phyloP scores from a whole-genome alignment of 768 basidiomycete genomes.

The Boletus vermiculosoides region DNA sequence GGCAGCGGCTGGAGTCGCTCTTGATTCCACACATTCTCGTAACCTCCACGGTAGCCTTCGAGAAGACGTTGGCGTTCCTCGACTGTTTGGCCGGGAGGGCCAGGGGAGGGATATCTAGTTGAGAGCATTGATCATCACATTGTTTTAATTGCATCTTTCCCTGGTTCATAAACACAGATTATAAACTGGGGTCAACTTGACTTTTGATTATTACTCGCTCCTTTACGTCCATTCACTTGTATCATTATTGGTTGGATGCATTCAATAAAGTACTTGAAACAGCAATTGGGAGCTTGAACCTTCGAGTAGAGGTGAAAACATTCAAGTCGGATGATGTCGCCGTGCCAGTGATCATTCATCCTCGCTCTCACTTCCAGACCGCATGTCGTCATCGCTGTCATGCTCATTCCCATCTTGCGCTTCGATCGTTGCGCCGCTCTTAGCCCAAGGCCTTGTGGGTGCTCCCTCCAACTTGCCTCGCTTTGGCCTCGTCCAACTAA shows the following conservation, averaged over 20 bases:
- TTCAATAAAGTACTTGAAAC: neutral
- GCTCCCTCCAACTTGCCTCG: no score
- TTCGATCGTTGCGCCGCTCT: neutral
- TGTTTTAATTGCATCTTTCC: neutral
- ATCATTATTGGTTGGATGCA: conserved; percentile 13
- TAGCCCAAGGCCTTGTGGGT: no score
- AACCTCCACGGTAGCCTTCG: conserved; percentile 6
- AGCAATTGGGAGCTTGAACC: neutral
- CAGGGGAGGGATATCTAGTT: conserved; percentile 25
- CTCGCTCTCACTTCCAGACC: no score
- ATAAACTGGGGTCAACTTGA: neutral
- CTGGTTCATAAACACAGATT: conserved; percentile 1
- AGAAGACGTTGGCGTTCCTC: conserved; percentile 24
- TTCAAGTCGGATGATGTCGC: no score
- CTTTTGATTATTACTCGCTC: conserved; percentile 3
- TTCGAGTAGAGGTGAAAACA: neutral
- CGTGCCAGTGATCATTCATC: no score
- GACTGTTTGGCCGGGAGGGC: conserved; percentile 28
- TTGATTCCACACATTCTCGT: conserved; percentile 18
- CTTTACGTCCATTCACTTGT: conserved; percentile 9
- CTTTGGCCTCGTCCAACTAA: no score
- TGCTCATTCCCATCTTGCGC: neutral
- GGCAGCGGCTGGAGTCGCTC: conserved; percentile 28
- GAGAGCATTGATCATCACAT: neutral
- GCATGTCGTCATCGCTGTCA: no score